Conservation (phyloP, 495 filamentous ascomycete genomes). For the Podospora conica region DNA sequence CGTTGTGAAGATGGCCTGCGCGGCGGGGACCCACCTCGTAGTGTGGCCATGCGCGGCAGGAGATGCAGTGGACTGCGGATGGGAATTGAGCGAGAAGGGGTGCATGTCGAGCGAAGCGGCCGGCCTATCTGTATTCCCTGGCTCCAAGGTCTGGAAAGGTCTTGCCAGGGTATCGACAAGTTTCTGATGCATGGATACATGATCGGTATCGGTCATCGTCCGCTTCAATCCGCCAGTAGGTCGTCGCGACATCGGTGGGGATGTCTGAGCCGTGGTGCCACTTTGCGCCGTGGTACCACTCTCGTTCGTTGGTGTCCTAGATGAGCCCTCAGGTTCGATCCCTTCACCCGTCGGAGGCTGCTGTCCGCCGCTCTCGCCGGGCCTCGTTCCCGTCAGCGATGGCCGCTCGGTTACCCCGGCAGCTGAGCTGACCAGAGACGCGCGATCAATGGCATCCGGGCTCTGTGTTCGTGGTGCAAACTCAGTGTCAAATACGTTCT, state of each 20-base stretch:
- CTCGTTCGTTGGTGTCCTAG: conserved; percentile 51
- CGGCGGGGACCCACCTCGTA: conserved; percentile 81
- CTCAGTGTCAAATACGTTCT: conserved; percentile 75
- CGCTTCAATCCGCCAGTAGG: conserved; percentile 69
- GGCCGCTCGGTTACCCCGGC: not conserved
- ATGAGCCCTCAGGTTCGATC: conserved; percentile 45
- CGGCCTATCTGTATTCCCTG: conserved; percentile 39
- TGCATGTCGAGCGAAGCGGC: conserved; percentile 38
- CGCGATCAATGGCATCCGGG: conserved; percentile 41
- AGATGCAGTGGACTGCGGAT: conserved; percentile 27
- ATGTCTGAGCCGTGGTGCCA: conserved; percentile 46
- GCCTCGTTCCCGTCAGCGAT: not conserved
- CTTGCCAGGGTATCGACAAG: conserved; percentile 85
- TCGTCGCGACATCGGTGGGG: conserved; percentile 51
- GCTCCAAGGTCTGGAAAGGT: conserved; percentile 58
- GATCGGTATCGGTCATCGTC: conserved; percentile 76
- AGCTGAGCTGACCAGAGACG: conserved; percentile 12
- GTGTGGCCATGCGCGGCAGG: conserved; percentile 70
- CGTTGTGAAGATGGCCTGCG: conserved; percentile 95
- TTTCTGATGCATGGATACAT: conserved; percentile 67
- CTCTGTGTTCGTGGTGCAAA: conserved; percentile 54
- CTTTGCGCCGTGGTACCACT: conserved; percentile 47
- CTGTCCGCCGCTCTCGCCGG: not conserved
- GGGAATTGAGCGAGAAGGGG: conserved; percentile 29
- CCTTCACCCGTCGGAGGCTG: conserved; percentile 1